Percentiles rank a stretch among this genome's conserved stretches.
Conservation (phyloP, 371 early-diverging fungal species). For the Mortierella sp. region DNA sequence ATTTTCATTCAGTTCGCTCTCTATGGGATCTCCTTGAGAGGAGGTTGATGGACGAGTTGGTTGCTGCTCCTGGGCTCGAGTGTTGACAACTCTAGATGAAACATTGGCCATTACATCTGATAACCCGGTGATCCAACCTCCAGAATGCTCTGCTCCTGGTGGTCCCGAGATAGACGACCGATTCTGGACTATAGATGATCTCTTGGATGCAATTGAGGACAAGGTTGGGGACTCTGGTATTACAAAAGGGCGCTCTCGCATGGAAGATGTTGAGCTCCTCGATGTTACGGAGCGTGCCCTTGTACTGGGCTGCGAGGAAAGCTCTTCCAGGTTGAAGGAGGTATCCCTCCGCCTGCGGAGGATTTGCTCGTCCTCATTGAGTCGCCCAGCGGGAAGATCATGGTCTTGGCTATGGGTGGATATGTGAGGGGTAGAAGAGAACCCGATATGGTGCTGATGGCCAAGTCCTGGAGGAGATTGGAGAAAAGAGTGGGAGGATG, state of each 20-base stretch:
- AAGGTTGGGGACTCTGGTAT: conserved; percentile 22
- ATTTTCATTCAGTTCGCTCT: conserved; percentile 14
- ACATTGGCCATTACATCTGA: conserved; percentile 44
- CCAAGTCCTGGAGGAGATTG: not conserved
- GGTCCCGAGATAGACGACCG: conserved; percentile 33
- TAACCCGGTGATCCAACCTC: conserved; percentile 43
- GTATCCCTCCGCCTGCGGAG: conserved; percentile 53
- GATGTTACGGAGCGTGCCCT: conserved; percentile 26
- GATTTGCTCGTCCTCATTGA: conserved; percentile 1
- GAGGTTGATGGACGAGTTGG: conserved; percentile 1
- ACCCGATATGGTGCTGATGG: conserved; percentile 8
- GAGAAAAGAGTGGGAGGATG: not conserved
- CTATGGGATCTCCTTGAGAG: conserved; percentile 15
- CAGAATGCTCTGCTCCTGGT: conserved; percentile 13
- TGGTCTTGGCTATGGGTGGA: conserved; percentile 14
- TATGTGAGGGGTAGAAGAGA: conserved; percentile 10
- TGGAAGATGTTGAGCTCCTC: conserved; percentile 38
- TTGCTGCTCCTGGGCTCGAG: conserved; percentile 39
- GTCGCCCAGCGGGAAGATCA: conserved; percentile 12
- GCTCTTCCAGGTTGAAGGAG: conserved; percentile 18
- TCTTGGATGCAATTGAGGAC: conserved; percentile 17
- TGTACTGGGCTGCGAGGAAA: conserved; percentile 1
- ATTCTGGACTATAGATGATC: conserved; percentile 28
- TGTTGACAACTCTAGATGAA: conserved; percentile 51
- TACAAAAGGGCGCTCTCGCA: conserved; percentile 4